Percentiles rank a stretch among this genome's conserved stretches.
phyloP scores from a whole-genome alignment of 2,329 filamentous ascomycete species.

The Pseudonectria buxi region DNA sequence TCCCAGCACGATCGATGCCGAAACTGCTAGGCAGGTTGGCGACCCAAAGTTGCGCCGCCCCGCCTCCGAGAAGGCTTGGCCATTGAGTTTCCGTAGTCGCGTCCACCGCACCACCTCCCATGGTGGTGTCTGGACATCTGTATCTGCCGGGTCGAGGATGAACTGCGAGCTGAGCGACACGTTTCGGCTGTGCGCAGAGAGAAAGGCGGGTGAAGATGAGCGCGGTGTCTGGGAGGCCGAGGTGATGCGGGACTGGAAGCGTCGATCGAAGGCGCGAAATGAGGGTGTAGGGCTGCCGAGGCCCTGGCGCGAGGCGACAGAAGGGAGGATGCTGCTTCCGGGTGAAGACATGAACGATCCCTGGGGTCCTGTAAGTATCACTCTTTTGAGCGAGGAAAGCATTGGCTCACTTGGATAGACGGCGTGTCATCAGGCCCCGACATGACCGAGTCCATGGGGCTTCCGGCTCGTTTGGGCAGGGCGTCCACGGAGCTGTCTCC shows the following conservation, averaged over 20 bases:
- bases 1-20: conserved; percentile 80
- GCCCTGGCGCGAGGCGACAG: conserved; percentile 59
- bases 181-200: conserved; percentile 71
- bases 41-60: conserved; percentile 88
- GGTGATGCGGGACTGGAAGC: conserved; percentile 81
- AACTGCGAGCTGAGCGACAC: conserved; percentile 71
- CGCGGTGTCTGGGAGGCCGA: conserved; percentile 55
- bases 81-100: conserved; percentile 80
- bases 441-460: conserved; percentile 59
- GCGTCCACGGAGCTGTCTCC: conserved; percentile 42
- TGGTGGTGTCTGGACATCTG: conserved; percentile 68
- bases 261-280: conserved; percentile 86
- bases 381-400: neutral
- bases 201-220: conserved; percentile 69
- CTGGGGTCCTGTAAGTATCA: conserved; percentile 33
- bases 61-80: conserved; percentile 84
- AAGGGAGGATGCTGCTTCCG: conserved; percentile 67
- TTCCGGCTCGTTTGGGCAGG: conserved; percentile 50
- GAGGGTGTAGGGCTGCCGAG: conserved; percentile 69
- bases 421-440: conserved; percentile 80
- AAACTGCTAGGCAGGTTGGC: conserved; percentile 83
- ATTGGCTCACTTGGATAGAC: conserved; percentile 60
- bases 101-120: conserved; percentile 99
- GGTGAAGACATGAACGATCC: conserved; percentile 58
- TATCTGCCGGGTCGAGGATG: conserved; percentile 53